Conservation (phyloP, 768 basidiomycete species). For the Termitomyces sp. region DNA sequence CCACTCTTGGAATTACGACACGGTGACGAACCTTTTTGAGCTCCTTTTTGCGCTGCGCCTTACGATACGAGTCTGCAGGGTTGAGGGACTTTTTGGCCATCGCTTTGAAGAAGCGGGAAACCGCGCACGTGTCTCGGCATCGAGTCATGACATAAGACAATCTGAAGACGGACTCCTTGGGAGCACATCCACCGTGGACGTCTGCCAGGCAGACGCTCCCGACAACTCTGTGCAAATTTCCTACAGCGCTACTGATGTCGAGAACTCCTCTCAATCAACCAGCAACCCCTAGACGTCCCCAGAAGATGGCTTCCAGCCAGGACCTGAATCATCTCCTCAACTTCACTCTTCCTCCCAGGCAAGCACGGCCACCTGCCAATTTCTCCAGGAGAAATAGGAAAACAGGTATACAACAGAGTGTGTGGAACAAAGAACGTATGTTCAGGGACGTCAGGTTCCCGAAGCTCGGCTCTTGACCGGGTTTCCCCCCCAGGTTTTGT, state of each 20-base stretch:
- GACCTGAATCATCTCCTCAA: conserved; percentile 84
- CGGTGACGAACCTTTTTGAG: conserved; percentile 74
- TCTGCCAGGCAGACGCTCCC: conserved; percentile 22
- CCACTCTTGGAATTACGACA: conserved; percentile 6
- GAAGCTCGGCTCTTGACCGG: conserved; percentile 15
- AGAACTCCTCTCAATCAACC: conserved; percentile 28
- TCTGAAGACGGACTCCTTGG: conserved; percentile 3
- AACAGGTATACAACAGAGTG: conserved; percentile 53
- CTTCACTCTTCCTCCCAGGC: conserved; percentile 88
- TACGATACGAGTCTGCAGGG: conserved; percentile 95
- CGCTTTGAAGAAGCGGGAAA: conserved; percentile 11
- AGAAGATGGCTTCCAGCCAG: conserved; percentile 67
- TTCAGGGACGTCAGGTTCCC: conserved; percentile 16
- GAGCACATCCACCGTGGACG: conserved; percentile 27
- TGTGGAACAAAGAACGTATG: conserved; percentile 93
- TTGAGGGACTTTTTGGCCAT: conserved; percentile 91
- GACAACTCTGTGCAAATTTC: not conserved
- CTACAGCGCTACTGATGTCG: conserved; percentile 27
- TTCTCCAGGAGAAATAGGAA: conserved; percentile 75
- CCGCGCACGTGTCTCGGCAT: conserved; percentile 28
- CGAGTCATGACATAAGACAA: conserved; percentile 30
- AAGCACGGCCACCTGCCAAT: conserved; percentile 50
- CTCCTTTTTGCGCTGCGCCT: conserved; percentile 91
- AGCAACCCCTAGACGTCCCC: conserved; percentile 48
- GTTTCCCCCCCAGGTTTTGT: conserved; percentile 63